Percentiles rank a stretch among this genome's conserved stretches.
Evolutionary conservation across 495 filamentous ascomycete species (phyloP).

Genomic region (Neurospora discreta): DNA sequence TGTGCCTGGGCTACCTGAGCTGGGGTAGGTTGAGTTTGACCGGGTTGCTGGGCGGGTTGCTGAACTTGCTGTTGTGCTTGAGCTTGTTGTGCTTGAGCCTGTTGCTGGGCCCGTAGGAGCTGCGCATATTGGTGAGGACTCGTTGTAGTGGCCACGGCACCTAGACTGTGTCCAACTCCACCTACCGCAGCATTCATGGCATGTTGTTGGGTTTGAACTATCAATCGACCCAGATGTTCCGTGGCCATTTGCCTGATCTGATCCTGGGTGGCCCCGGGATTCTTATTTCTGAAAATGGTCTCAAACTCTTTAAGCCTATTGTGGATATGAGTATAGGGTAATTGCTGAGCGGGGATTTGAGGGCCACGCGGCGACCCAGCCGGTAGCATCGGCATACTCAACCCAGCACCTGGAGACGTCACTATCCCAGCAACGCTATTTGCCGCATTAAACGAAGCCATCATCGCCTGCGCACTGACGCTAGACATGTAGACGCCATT

Average conservation of each 20-base stretch:
- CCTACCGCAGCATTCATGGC: conserved; percentile 62
- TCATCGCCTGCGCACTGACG: conserved; percentile 29
- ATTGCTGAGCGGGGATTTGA: conserved; percentile 18
- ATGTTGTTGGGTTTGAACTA: conserved; percentile 20
- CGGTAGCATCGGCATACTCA: conserved; percentile 26
- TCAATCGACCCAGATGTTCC: conserved; percentile 36
- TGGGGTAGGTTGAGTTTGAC: not conserved
- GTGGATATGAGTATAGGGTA: conserved; percentile 7
- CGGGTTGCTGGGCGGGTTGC: not conserved
- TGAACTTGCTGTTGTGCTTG: not conserved
- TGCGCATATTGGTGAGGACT: conserved; percentile 62
- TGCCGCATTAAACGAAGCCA: conserved; percentile 29
- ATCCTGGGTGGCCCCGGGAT: conserved; percentile 47
- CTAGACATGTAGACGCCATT: conserved; percentile 31
- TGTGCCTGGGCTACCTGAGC: not conserved
- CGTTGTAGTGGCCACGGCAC: conserved; percentile 17
- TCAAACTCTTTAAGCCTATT: conserved; percentile 25
- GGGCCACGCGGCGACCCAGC: conserved; percentile 28
- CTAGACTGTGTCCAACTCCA: conserved; percentile 20
- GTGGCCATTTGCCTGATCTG: conserved; percentile 50
- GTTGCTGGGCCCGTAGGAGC: conserved; percentile 60
- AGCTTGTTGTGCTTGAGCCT: conserved; percentile 22
- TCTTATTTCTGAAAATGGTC: conserved; percentile 23
- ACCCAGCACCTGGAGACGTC: conserved; percentile 24
- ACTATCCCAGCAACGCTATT: conserved; percentile 26